Evolutionary conservation across 192 early-diverging fungal species (phyloP).

Genomic region (Oehlia diaphana): DNA sequence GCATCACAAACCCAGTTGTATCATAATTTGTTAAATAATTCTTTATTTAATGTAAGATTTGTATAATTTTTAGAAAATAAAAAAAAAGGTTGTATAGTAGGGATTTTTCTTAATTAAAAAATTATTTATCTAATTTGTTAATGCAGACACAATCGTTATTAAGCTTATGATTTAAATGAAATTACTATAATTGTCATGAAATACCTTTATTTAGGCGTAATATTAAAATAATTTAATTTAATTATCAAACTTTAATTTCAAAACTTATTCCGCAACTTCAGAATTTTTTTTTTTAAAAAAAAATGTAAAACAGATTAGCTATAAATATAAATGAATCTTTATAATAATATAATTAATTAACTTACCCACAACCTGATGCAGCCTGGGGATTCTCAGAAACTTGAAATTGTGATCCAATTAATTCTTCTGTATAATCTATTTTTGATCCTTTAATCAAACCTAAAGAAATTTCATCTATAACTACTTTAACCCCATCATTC

Average conservation of each 20-base stretch:
- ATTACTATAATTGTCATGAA: too few relatives aligned
- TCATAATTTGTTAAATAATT: too few relatives aligned
- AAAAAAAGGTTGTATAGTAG: too few relatives aligned
- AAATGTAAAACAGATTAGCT: background rate
- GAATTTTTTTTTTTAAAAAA: background rate
- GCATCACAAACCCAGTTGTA: too few relatives aligned
- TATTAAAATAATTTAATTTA: background rate
- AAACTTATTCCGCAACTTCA: conserved; percentile 29
- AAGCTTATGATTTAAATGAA: too few relatives aligned
- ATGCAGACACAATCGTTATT: too few relatives aligned
- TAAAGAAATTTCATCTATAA: conserved; percentile 73
- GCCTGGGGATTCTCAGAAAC: conserved; percentile 77
- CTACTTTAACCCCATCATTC: conserved; percentile 66
- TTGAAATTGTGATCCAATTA: conserved; percentile 79
- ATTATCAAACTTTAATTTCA: conserved; percentile 24
- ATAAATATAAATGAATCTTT: background rate
- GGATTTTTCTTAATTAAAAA: too few relatives aligned
- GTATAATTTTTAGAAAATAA: too few relatives aligned
- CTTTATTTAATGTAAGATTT: too few relatives aligned
- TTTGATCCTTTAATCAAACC: conserved; percentile 72
- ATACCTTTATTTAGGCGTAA: background rate
- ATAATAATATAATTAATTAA: conserved; percentile 23
- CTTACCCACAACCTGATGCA: conserved; percentile 69
- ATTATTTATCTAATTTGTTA: too few relatives aligned
- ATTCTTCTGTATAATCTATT: conserved; percentile 76